Base-by-base conservation (phyloP, 352 stramenopile genomes). In the Phytophthora ohioensis region DNA sequence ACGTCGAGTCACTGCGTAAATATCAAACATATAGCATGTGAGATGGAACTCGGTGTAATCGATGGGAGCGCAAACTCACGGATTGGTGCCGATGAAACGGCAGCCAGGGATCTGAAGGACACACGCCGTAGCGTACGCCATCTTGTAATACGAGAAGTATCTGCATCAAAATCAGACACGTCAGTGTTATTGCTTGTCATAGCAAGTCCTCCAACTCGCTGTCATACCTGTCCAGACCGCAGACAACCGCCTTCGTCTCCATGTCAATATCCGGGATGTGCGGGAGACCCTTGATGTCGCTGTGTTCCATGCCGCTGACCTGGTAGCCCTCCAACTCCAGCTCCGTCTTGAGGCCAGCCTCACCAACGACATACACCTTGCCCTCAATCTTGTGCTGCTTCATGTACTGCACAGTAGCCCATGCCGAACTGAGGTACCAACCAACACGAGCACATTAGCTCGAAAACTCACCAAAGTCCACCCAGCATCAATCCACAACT, bases 291-390 rank as follows among this genome's bases (percentile, higher is more conserved):
- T 90, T 89, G 45, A 85, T 72, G 47, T 91, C 79, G 61, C 85
- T 83, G 69, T 95, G 70, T 42, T 88, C 82, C 36, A 93, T 65
- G 3, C 88, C 88, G 49, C 87, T 88, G 47, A 86, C 62, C 39
- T 91, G 77, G 68, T 87, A 95, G 58, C 88, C 88, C 49, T 86
- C 82, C 9, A 82, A 67, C 55, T 72, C 69, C 30, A 95, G 75
- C 72, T 95, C 88, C 31, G 89, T 73, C 47, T 79, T 75, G 10
- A 95, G 73, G 30, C 88, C 88, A 0, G 63, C 70, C 65, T 95
- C 88, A n/a, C 88, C 88, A n/a, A 95, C 84, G 52, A 91, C 80
- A 71, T 95, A 95, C 35, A 95, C 85, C 59, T 94, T 95, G 69
- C 88, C 84, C 57, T 81, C 59, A 59, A 93, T 87, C 45, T 89